A percentile compares a stretch with the other conserved stretches of the same genome.
Evolutionary conservation across 441 rosid genomes (phyloP).

Genomic region (Biscutella laevigata): DNA sequence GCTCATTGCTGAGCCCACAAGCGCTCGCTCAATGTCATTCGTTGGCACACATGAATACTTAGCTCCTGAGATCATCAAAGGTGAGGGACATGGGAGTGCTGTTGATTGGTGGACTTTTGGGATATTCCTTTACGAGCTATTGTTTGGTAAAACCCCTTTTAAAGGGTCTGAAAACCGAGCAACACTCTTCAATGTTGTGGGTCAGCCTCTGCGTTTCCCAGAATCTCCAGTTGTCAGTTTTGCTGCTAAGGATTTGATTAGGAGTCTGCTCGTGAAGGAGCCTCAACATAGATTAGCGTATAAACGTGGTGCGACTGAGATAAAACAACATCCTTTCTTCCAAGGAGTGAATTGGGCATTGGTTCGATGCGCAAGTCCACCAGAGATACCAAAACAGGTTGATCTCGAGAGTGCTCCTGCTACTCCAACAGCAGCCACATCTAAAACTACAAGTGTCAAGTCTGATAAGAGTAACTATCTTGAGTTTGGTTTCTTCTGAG

Average conservation of each 20-base stretch:
- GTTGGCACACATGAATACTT: constrained; percentile 75
- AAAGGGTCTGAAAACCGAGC: constrained; percentile 64
- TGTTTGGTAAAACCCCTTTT: constrained; percentile 66
- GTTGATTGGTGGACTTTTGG: constrained; percentile 82
- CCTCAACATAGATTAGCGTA: constrained; percentile 58
- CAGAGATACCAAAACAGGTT: constrained; percentile 53
- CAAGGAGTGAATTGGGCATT: constrained; percentile 70
- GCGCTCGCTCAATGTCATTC: constrained; percentile 86
- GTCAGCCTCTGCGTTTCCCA: constrained; percentile 60
- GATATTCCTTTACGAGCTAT: constrained; percentile 55
- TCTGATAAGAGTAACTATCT: constrained; percentile 52
- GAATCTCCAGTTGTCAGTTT: constrained; percentile 61
- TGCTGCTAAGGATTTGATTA: constrained; percentile 59
- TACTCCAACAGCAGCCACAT: constrained; percentile 34
- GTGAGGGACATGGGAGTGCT: constrained; percentile 74
- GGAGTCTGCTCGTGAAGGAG: constrained; percentile 61
- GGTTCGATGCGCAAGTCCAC: constrained; percentile 70
- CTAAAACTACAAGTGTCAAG: constrained; percentile 39
- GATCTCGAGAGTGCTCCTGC: constrained; percentile 37
- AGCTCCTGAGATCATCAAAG: constrained; percentile 65
- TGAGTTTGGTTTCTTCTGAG: constrained; percentile 79
- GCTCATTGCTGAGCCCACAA: constrained; percentile 77
- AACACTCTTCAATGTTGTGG: constrained; percentile 58
- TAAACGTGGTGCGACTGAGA: constrained; percentile 64
- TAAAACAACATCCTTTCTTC: constrained; percentile 62